Evolutionary conservation across 2,329 filamentous ascomycete genomes (phyloP).

Genomic region (Septoria linicola): DNA sequence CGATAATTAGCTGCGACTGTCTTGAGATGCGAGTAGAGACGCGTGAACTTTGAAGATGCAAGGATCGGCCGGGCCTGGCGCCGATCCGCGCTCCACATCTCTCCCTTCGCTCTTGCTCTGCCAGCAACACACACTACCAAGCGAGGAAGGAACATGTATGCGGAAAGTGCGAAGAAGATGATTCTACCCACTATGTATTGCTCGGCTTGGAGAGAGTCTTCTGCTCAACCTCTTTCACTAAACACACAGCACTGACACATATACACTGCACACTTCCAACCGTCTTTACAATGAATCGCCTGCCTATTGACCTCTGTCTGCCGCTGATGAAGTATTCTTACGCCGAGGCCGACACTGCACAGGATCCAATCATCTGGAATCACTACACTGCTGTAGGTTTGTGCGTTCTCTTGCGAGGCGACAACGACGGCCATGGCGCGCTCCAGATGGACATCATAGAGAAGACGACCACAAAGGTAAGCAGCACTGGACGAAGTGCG

Average conservation of each 20-base stretch:
- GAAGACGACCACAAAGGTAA: constrained; percentile 22
- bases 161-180: not conserved
- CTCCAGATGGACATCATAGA: constrained; percentile 25
- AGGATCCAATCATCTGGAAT: constrained; percentile 1
- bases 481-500: no score
- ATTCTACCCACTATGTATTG: constrained; percentile 5
- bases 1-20: no score
- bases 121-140: no score
- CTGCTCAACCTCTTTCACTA: constrained; percentile 1
- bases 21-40: no score
- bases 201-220: constrained; percentile 20
- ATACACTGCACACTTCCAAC: not conserved
- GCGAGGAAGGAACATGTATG: no score
- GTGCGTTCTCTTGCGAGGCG: constrained; percentile 30
- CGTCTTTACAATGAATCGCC: not conserved
- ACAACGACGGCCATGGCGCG: constrained; percentile 8
- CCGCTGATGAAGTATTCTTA: constrained; percentile 35
- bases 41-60: no score
- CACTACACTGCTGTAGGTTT: constrained; percentile 28
- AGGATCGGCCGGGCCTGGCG: no score
- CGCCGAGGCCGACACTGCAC: constrained; percentile 31
- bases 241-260: constrained; percentile 15
- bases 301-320: constrained; percentile 29
- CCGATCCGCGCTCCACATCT: no score
- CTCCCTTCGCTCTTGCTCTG: no score